A percentile compares a stretch with the other conserved stretches of the same genome.
Conservation (phyloP, 768 basidiomycete genomes). For the Chalciporus sphaerocephalus region DNA sequence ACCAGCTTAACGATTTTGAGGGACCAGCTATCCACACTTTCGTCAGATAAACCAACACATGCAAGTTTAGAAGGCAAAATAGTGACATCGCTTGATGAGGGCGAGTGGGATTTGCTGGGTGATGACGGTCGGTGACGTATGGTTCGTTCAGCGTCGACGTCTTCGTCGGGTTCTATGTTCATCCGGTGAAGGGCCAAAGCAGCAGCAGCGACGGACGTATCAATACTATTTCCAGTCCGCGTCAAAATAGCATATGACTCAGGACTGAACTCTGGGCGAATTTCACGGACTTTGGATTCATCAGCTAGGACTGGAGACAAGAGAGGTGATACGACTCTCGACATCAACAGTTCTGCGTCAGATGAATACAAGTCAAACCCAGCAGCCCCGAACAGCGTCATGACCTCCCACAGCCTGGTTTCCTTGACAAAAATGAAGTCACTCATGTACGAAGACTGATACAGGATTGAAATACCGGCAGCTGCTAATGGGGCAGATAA, state of each 20-base stretch:
- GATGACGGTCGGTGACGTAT: constrained; percentile 14
- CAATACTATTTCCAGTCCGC: constrained; percentile 40
- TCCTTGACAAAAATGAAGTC: constrained; percentile 81
- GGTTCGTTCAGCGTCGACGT: constrained; percentile 1
- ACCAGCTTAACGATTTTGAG: constrained; percentile 75
- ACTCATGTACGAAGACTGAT: constrained; percentile 78
- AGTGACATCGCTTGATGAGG: constrained; percentile 54
- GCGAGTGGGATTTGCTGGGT: constrained; percentile 47
- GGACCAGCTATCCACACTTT: constrained; percentile 65
- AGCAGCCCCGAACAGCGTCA: constrained; percentile 52
- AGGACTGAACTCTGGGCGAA: constrained; percentile 27
- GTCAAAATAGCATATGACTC: constrained; percentile 47
- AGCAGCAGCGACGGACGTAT: constrained; percentile 22
- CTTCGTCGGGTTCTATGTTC: constrained; percentile 5
- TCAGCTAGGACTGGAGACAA: constrained; percentile 31
- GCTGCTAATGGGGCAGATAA: constrained; percentile 72
- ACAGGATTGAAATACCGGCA: constrained; percentile 76
- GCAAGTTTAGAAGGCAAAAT: constrained; percentile 67
- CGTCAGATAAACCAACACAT: constrained; percentile 71
- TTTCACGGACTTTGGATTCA: constrained; percentile 27
- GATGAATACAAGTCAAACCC: constrained; percentile 65
- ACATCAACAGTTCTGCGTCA: constrained; percentile 36
- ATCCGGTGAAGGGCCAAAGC: constrained; percentile 8
- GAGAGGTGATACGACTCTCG: constrained; percentile 29
- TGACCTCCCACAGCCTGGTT: constrained; percentile 56